Evolutionary conservation across 139 green algal genomes (phyloP), one percentile per base, ranked within the genome.

Genomic region (Volvox reticuliferus): DNA sequence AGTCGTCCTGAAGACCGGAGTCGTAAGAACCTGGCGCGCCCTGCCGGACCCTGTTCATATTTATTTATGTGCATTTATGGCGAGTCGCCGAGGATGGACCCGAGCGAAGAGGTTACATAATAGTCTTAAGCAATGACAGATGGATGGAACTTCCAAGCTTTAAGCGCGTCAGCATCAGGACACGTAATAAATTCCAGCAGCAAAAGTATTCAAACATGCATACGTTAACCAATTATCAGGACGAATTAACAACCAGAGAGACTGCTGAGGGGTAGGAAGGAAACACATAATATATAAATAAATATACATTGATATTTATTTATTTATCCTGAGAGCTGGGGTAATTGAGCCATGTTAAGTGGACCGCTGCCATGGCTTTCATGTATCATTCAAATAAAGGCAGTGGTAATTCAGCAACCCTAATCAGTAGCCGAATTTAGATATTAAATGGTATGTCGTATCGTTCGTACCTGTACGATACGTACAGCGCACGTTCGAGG

Each of bases 381-480:
- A 5, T 2, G 16, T 12, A 28, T 9, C 65, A 73, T 12, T 12
- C 16, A 24, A 28, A 5, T 3, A 24, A 73, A 9, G 12, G 12
- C 65, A 16, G 65, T 30, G 2, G 12, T 28, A 73, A 24, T 30
- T 73, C 21, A 28, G 65, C 21, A 24, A 55, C 44, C 44, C 44
- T 55, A 9, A 5, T 55, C 9, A 55, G 9, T 79, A 36, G 3
- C 9, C 32, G 26, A 22, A 44, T 79, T 44, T 5, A 79, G 9
- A 16, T 36, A 36, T 33, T 19, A 79, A 79, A 32, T 79, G 35
- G 14, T 19, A 32, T 44, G n/a, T n/a, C n/a, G n/a, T 80, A 12
- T 44, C 30, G n/a, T 62, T 26, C 76, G 26, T 26, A 82, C 76
- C 76, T 55, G 33, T 82, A 82, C 76, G 78, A 84, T 18, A 84